Evolutionary conservation across 2,329 filamentous ascomycete genomes (phyloP).

Genomic region (Graphium sp.): DNA sequence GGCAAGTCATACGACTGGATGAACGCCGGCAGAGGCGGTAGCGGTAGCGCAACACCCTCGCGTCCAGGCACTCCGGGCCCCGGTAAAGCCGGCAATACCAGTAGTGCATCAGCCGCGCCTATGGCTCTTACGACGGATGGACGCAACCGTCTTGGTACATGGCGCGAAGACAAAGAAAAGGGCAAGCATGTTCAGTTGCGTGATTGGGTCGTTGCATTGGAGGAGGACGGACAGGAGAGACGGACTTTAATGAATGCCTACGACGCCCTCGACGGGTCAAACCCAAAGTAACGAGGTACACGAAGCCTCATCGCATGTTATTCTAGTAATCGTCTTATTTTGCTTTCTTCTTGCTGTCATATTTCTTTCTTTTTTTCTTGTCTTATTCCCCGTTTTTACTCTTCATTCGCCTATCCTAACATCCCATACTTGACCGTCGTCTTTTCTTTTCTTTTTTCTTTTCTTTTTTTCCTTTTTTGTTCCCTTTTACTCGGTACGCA

Average conservation of each 20-base stretch:
- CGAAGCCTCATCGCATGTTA: background rate
- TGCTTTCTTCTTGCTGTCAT: background rate
- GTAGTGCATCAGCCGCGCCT: slow-evolving; percentile 7
- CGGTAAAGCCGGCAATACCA: slow-evolving; percentile 4
- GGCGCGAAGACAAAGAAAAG: slow-evolving; percentile 62
- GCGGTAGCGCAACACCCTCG: slow-evolving; percentile 34
- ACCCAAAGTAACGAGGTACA: slow-evolving; percentile 16
- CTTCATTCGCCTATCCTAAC: background rate
- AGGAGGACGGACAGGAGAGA: slow-evolving; percentile 56
- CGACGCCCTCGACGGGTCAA: slow-evolving; percentile 29
- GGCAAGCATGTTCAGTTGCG: slow-evolving; percentile 69
- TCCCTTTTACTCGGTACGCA: background rate
- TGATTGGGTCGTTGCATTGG: slow-evolving; percentile 65
- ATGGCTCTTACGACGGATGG: slow-evolving; percentile 36
- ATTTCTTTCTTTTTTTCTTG: slow-evolving; percentile 1
- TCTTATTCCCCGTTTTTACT: slow-evolving; percentile 1
- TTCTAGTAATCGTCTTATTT: slow-evolving; percentile 1
- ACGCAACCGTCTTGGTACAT: slow-evolving; percentile 50
- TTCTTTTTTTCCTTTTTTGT: slow-evolving; percentile 1
- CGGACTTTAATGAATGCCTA: slow-evolving; percentile 45
- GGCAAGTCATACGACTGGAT: slow-evolving; percentile 63
- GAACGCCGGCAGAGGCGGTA: slow-evolving; percentile 32
- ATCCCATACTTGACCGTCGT: background rate
- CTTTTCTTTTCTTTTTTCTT: slow-evolving; percentile 1
- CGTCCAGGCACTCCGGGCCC: slow-evolving; percentile 15